Evolutionary conservation across 106 monocot species (phyloP).

Genomic region (Agapanthus africanus): DNA sequence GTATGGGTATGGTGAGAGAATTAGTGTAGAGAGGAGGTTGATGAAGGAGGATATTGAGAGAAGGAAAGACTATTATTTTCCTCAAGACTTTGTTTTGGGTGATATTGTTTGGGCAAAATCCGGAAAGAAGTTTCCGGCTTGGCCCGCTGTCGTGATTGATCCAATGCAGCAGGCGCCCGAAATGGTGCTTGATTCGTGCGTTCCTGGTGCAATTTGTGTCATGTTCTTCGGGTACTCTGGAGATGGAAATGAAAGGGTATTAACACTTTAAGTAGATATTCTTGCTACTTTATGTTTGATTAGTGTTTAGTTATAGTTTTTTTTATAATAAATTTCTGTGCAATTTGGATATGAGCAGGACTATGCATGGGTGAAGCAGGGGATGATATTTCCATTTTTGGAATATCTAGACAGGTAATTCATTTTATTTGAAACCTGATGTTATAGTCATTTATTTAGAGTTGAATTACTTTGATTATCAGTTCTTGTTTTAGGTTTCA

Average conservation of each 20-base stretch:
- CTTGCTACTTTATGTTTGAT: no score
- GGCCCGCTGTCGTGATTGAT: slow-evolving; percentile 94
- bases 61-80: slow-evolving; percentile 33
- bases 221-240: slow-evolving; percentile 84
- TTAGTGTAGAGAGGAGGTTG: slow-evolving; percentile 1
- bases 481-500: slow-evolving; percentile 52
- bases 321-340: no score
- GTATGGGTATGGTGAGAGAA: neutral
- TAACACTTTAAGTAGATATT: no score
- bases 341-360: slow-evolving; percentile 41
- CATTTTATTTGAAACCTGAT: neutral
- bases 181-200: slow-evolving; percentile 54
- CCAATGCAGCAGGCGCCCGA: slow-evolving; percentile 56
- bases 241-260: slow-evolving; percentile 67
- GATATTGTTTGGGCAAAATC: slow-evolving; percentile 88
- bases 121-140: slow-evolving; percentile 65
- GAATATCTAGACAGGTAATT: slow-evolving; percentile 80
- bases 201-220: slow-evolving; percentile 70
- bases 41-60: slow-evolving; percentile 19
- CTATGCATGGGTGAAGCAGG: slow-evolving; percentile 94
- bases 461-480: slow-evolving; percentile 7
- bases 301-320: neutral
- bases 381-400: slow-evolving; percentile 79
- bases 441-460: neutral
- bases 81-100: slow-evolving; percentile 61